A percentile compares a stretch with the other conserved stretches of the same genome.
These are phyloP conservation scores for Phoma herbarum DNA, from an alignment of 2,329 filamentous ascomycete genomes.

Conservation along the genomic window DNA sequence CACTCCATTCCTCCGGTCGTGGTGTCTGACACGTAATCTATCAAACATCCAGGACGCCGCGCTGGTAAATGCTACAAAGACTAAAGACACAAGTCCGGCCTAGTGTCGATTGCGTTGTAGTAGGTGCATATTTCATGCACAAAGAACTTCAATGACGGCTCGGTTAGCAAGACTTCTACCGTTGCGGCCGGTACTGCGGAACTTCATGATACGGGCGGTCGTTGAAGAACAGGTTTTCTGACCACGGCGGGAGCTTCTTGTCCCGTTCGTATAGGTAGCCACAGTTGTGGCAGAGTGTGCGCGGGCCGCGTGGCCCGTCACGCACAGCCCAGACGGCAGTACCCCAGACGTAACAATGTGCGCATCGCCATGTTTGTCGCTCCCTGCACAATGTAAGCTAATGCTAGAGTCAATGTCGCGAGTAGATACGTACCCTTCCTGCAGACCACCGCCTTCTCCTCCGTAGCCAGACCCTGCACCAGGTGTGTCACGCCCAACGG, in stretches of 20 bases:
- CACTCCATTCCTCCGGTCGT: slow-evolving; percentile 5
- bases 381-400: slow-evolving; percentile 61
- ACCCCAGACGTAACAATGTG: slow-evolving; percentile 87
- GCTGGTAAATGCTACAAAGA: slow-evolving; percentile 31
- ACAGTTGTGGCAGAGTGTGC: slow-evolving; percentile 91
- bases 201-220: slow-evolving; percentile 49
- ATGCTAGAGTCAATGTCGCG: background rate
- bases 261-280: slow-evolving; percentile 89
- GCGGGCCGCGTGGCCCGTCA: slow-evolving; percentile 84
- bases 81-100: slow-evolving; percentile 6
- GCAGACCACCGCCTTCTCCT: slow-evolving; percentile 68
- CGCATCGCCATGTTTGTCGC: slow-evolving; percentile 83
- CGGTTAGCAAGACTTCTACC: slow-evolving; percentile 9
- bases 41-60: slow-evolving; percentile 22
- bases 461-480: slow-evolving; percentile 75
- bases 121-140: background rate
- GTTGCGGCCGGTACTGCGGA: slow-evolving; percentile 32
- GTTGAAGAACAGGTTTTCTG: slow-evolving; percentile 70
- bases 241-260: slow-evolving; percentile 81
- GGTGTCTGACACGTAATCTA: slow-evolving; percentile 14
- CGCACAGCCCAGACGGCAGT: slow-evolving; percentile 93
- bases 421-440: slow-evolving; percentile 50
- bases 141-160: background rate
- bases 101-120: background rate
- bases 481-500: slow-evolving; percentile 81